Base-by-base conservation (phyloP, 192 early-diverging fungal species). In the Oehlia diaphana region DNA sequence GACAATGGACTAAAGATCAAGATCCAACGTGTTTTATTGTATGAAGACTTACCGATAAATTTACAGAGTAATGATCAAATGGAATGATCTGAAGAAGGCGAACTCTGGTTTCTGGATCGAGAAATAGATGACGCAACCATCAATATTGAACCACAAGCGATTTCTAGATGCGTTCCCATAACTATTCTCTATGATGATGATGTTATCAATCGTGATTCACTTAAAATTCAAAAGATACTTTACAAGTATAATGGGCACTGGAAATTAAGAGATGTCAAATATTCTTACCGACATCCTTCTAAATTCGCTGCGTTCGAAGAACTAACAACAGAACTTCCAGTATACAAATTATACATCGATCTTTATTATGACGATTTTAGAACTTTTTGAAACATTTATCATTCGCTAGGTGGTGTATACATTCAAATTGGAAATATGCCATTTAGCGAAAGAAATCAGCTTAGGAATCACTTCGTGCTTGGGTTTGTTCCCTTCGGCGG, bases 371-470 rank as follows among this genome's bases (percentile, higher is more conserved):
- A 71, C 9, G 69, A 71, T 21, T 71, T 71, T 3, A 39, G 35
- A 21, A n/a, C 69, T 21, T 35, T 44, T 44, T 2, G 33, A 8
- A 71, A 71, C 7, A 0, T 44, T 8, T 71, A 44, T 2, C 42
- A 71, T 33, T 19, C 33, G 6, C 9, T 28, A 9, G 14, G 35
- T 0, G 14, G 69, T 19, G 8, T 71, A 16, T 71, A 64, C 7
- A 26, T 71, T n/a, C 69, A 71, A 23, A 16, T 71, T 44, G 33
- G 35, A 71, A 71, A 71, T 71, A 21, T 71, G n/a, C 69, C 69
- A 0, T 71, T 71, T 44, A 21, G 16, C 16, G 26, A 37, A 39
- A 31, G 67, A 28, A 69, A 35, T 7, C 31, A 70, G 31, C 31
- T 69, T 37, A 33, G 19, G 37, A 70, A 70, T 21, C 37, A 31